Evolutionary conservation across 2,329 filamentous ascomycete species (phyloP), one percentile per base, ranked within the genome.

Genomic region (Fusarium redolens): DNA sequence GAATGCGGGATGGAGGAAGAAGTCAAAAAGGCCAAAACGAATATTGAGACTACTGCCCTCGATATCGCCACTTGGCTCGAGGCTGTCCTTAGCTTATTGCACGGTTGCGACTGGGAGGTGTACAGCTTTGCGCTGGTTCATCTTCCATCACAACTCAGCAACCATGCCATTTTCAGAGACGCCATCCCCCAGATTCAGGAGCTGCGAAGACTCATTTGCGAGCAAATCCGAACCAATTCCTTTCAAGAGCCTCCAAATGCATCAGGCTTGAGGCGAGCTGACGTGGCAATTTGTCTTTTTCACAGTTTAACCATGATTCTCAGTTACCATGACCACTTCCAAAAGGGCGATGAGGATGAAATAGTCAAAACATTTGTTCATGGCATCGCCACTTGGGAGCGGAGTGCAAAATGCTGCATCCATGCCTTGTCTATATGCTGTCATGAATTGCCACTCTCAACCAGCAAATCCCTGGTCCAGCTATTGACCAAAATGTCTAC

Each of bases 391-490:
- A 91, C 91, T 4, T 95, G 92, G 89, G 95, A 97, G 77, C 90
- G 93, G 71, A 97, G 94, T 61, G 94, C 95, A 25, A 96, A 95
- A 78, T 93, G 91, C 69, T 99, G 96, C 82, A 97, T 99, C 59
- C 96, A 99, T 80, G 96, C 96, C 1, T 85, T 99, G 25, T 95
- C 95, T 1, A 92, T 99, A 68, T 98, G 96, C 84, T 98, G 95
- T 80, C 95, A 98, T 78, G 96, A 99, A 81, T 89, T 98, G 31
- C 95, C 96, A 5, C 88, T 93, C 22, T 96, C 96, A 17, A 93
- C 95, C 57, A 94, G 92, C 79, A 97, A 96, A 79, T 92, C 91
- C 25, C 86, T 98, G 68, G 93, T 96, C 50, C 92, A 91, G 50
- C 94, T 98, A 74, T 86, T 99, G 61, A 93, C 95, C 77, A 96